Base-by-base conservation (phyloP, 2,329 filamentous ascomycete genomes). In the Colletotrichum cereale region DNA sequence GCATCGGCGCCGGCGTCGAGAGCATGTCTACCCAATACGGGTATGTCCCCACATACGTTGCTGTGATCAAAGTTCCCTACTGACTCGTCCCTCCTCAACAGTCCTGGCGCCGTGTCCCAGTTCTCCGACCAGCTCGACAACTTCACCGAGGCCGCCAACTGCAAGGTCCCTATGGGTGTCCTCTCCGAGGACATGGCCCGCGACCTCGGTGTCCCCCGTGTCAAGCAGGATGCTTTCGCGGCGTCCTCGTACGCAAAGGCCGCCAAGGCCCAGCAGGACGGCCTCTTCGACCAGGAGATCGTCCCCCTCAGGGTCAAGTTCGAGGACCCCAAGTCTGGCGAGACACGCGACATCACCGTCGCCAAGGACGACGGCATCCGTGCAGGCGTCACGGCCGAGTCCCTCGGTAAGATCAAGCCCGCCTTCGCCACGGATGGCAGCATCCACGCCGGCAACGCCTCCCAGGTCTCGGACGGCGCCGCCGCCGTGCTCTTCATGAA, bases 381-480 rank as follows among this genome's bases (percentile, higher is more conserved):
- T 62, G 86, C 91, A 47, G 93, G 93, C 75, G 94, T 97, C 78
- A 98, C 96, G 4, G 88, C 89, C 74, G 94, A 98, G 84, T 93
- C 91, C 1, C 90, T 98, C n/a, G 87, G 85, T 83, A 98, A 98
- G 89, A 97, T 98, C 82, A 91, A 90, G 74, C 90, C 96, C 21
- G 94, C 96, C 16, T 98, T 98, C 79, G 90, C 94, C 75, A 95
- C 97, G 84, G 92, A 96, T 78, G 96, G 96, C 53, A 92, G 89
- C 78, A 98, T 98, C 84, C 96, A 98, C 86, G 96, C 94, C 69
- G 96, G 96, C 77, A 99, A 98, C 82, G 96, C 96, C 36, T 95
- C 91, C 64, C 96, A 98, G 84, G 95, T 99, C 80, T 96, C 94
- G 38, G 95, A 99, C 84, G 96, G 96, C 75, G 96, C 96, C 29